phyloP scores from a whole-genome alignment of 2,329 filamentous ascomycete genomes.

The Parastagonospora avenae region DNA sequence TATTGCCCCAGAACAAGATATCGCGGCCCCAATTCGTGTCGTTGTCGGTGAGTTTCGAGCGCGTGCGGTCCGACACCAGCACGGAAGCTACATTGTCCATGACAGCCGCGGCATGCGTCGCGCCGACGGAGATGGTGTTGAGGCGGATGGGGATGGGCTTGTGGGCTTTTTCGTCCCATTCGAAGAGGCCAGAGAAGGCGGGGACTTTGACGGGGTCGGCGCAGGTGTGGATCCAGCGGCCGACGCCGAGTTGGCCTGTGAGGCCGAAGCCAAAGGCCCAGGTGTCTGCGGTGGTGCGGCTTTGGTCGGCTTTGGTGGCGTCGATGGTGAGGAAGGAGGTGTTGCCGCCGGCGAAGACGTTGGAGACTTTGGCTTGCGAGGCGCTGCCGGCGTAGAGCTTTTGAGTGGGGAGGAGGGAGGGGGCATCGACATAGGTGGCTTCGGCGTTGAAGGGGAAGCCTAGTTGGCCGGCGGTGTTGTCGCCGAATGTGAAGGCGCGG shows the following conservation, averaged over 20 bases:
- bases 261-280: constrained; percentile 90
- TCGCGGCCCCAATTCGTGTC: constrained; percentile 89
- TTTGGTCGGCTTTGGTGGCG: constrained; percentile 65
- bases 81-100: constrained; percentile 81
- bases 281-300: constrained; percentile 72
- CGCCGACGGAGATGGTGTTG: constrained; percentile 73
- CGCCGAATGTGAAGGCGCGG: constrained; percentile 83
- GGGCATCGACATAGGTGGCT: constrained; percentile 68
- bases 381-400: constrained; percentile 73
- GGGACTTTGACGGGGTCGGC: constrained; percentile 79
- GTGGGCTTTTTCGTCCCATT: constrained; percentile 79
- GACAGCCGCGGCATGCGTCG: constrained; percentile 79
- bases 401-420: constrained; percentile 71
- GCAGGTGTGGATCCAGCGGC: constrained; percentile 88
- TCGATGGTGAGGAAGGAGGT: constrained; percentile 91
- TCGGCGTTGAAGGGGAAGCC: constrained; percentile 75
- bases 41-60: constrained; percentile 54
- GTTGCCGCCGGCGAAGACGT: constrained; percentile 80
- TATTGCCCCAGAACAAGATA: constrained; percentile 91
- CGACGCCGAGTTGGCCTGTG: constrained; percentile 80
- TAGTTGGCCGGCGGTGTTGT: constrained; percentile 89
- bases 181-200: constrained; percentile 78
- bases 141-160: constrained; percentile 78
- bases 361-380: constrained; percentile 70
- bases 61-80: constrained; percentile 53